These are phyloP conservation scores for Ceratocystis albifundus DNA, from an alignment of 2,329 filamentous ascomycete genomes.

Conservation along the genomic window DNA sequence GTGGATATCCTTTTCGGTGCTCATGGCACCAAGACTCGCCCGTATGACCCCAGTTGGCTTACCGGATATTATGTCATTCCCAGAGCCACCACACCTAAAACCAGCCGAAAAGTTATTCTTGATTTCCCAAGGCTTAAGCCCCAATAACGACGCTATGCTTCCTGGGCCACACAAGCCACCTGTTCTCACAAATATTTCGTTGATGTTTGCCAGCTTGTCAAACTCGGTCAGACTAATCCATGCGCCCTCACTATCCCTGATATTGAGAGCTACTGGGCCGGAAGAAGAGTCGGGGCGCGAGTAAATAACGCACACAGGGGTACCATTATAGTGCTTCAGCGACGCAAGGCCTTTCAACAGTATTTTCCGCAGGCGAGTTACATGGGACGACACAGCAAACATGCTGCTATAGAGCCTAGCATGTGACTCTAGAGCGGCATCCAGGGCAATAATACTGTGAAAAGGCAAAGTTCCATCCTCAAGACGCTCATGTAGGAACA, in stretches of 20 bases:
- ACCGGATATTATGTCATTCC: slow-evolving; percentile 68
- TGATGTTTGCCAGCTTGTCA: slow-evolving; percentile 71
- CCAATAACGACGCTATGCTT: slow-evolving; percentile 62
- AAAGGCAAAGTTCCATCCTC: slow-evolving; percentile 59
- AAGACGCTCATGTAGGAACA: slow-evolving; percentile 43
- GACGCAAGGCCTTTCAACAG: slow-evolving; percentile 47
- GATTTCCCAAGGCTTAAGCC: slow-evolving; percentile 69
- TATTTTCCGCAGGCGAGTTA: slow-evolving; percentile 48
- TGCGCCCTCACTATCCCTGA: slow-evolving; percentile 53
- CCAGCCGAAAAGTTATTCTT: slow-evolving; percentile 73
- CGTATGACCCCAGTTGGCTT: slow-evolving; percentile 83
- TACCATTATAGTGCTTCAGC: slow-evolving; percentile 59
- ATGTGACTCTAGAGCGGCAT: slow-evolving; percentile 48
- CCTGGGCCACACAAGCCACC: slow-evolving; percentile 89
- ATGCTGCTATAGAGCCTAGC: slow-evolving; percentile 46
- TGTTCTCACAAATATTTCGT: slow-evolving; percentile 72
- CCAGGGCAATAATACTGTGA: slow-evolving; percentile 52
- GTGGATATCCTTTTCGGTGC: slow-evolving; percentile 60
- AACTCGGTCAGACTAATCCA: slow-evolving; percentile 78
- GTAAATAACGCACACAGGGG: slow-evolving; percentile 56
- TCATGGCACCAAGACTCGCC: slow-evolving; percentile 84
- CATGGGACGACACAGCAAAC: slow-evolving; percentile 57
- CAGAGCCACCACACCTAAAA: slow-evolving; percentile 63
- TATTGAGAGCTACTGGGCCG: slow-evolving; percentile 73
- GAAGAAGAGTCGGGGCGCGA: slow-evolving; percentile 43